These are phyloP conservation scores for Myriangium duriaei DNA, from an alignment of 2,329 filamentous ascomycete species.

Conservation along the genomic window DNA sequence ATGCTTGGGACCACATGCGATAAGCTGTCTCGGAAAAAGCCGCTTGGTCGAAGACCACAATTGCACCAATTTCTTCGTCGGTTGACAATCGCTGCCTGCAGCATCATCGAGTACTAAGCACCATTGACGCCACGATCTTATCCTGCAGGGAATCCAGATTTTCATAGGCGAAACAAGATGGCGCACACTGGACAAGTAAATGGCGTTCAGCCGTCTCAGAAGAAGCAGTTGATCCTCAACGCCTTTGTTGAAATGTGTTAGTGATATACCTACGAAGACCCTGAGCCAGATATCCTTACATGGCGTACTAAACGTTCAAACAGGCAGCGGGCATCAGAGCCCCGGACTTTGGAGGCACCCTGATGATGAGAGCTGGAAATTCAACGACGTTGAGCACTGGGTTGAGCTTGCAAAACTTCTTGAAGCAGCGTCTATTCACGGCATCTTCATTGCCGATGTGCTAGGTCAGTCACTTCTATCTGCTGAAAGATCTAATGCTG, in stretches of 20 bases:
- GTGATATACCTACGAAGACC: too few species aligned
- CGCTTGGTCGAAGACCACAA: too few species aligned
- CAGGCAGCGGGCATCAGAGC: conserved; percentile 40
- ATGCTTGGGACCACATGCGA: too few species aligned
- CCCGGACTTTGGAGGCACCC: conserved; percentile 53
- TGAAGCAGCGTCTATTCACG: conserved; percentile 51
- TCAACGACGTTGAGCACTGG: conserved; percentile 50
- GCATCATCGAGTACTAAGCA: too few species aligned
- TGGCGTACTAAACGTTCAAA: conserved; percentile 15
- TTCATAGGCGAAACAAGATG: too few species aligned
- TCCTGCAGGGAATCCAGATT: too few species aligned
- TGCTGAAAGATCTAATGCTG: not conserved
- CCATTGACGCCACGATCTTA: too few species aligned
- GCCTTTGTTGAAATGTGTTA: conserved; percentile 31
- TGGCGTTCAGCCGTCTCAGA: conserved; percentile 13
- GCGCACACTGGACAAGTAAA: too few species aligned
- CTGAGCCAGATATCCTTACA: conserved; percentile 11
- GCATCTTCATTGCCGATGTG: conserved; percentile 56
- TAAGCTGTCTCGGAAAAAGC: too few species aligned
- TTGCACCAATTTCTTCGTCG: too few species aligned
- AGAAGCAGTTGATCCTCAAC: conserved; percentile 30
- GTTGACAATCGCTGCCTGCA: too few species aligned
- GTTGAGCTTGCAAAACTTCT: conserved; percentile 46
- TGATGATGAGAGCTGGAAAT: conserved; percentile 48
- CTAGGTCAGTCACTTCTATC: conserved; percentile 26